Evolutionary conservation across 192 early-diverging fungal species (phyloP), one percentile per base, ranked within the genome.

Genomic region (Pilaira anomala): DNA sequence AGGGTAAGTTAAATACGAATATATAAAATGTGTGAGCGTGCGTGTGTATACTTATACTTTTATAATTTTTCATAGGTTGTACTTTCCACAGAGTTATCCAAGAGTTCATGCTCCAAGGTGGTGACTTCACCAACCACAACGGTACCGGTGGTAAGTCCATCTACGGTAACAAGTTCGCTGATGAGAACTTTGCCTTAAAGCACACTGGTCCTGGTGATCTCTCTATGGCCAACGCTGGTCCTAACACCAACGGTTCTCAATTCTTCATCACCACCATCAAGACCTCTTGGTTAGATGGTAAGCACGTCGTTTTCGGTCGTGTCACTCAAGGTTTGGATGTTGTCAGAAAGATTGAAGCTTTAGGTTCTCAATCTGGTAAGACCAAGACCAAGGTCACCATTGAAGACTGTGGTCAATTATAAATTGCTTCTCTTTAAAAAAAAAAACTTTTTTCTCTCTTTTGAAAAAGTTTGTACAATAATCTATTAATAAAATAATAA

Each of bases 61-160:
- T n/a, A n/a, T n/a, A n/a, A n/a, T 33, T 33, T 33, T 33, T 36
- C 11, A 36, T 36, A 36, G 33, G 33, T 41, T 86, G 76, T 49
- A 72, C 48, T 36, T 94, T 96, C 87, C 93, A 96, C 83, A 86
- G 93, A 63, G 78, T 96, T 78, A 86, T 93, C 81, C 79, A 73
- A 63, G 58, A 87, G 62, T 93, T 91, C 77, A 91, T 93, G 89
- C 74, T 90, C 73, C 89, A 90, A 75, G 90, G 89, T 60, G 91
- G 91, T 74, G 93, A 95, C 77, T 93, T 93, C 69, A 93, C 91
- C 66, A 77, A 71, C 42, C 75, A 78, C 74, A 87, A 94, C 80
- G 93, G 93, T 69, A 95, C 91, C 44, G 93, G 93, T 75, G 91
- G 91, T 44, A 87, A 89, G 77, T 92, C 85, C 69, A 96, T 96